Conservation (phyloP, 2,329 filamentous ascomycete genomes). For the Exophiala bonariae region DNA sequence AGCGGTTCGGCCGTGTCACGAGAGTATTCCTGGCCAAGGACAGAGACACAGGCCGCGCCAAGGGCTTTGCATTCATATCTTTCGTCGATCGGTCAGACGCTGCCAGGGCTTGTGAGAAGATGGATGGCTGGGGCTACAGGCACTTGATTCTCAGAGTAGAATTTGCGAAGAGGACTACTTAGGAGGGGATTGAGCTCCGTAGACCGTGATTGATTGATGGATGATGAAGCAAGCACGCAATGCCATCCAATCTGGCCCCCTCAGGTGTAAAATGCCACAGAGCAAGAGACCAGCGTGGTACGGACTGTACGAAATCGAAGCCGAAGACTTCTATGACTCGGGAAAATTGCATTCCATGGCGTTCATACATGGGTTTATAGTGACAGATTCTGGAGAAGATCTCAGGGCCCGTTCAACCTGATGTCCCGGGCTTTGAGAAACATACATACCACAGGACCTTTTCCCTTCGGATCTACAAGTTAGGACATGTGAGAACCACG, state of each 20-base stretch:
- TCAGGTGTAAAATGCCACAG: too few relatives aligned
- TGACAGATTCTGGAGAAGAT: too few relatives aligned
- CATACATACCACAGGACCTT: too few relatives aligned
- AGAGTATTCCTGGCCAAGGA: slow-evolving; percentile 98
- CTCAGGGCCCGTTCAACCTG: too few relatives aligned
- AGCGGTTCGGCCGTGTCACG: slow-evolving; percentile 93
- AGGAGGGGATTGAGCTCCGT: too few relatives aligned
- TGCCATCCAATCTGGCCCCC: too few relatives aligned
- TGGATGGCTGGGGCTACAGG: slow-evolving; percentile 77
- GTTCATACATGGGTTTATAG: not conserved
- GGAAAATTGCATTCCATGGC: slow-evolving; percentile 1
- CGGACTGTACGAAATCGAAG: not conserved
- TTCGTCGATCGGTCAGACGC: slow-evolving; percentile 89
- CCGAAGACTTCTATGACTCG: not conserved
- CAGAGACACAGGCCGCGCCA: slow-evolving; percentile 90
- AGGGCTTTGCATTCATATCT: slow-evolving; percentile 99
- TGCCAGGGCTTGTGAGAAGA: slow-evolving; percentile 89
- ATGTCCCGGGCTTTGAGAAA: too few relatives aligned
- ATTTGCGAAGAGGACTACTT: slow-evolving; percentile 47
- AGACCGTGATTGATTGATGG: too few relatives aligned
- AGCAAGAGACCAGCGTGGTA: too few relatives aligned
- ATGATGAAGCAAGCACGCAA: too few relatives aligned
- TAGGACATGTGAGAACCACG: too few relatives aligned
- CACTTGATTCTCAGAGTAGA: slow-evolving; percentile 55
- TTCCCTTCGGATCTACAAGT: too few relatives aligned